phyloP scores from a whole-genome alignment of 2,329 filamentous ascomycete genomes.

The Sodiomyces alkalinus region DNA sequence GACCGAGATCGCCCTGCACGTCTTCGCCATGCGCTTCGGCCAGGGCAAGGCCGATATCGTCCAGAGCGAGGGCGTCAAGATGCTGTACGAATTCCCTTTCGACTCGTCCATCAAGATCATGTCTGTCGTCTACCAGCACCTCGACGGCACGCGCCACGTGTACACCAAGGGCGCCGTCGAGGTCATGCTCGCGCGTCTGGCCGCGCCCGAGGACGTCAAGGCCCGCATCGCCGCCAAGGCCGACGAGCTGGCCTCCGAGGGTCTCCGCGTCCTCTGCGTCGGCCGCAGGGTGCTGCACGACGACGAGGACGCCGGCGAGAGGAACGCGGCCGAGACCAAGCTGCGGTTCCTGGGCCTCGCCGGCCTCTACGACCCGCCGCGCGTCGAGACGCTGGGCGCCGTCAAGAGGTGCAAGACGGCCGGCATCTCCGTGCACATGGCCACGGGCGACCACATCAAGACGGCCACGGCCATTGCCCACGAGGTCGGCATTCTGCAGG shows the following conservation, averaged over 20 bases:
- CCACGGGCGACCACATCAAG: conserved; percentile 54
- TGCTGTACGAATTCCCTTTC: conserved; percentile 55
- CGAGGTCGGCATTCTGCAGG: conserved; percentile 45
- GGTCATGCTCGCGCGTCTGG: conserved; percentile 35
- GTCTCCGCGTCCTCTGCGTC: conserved; percentile 54
- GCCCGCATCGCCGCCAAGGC: conserved; percentile 30
- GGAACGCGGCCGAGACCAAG: conserved; percentile 36
- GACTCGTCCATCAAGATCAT: conserved; percentile 62
- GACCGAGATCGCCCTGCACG: conserved; percentile 60
- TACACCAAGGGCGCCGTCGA: conserved; percentile 46
- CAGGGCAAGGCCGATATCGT: conserved; percentile 28
- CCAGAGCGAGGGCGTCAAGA: conserved; percentile 21
- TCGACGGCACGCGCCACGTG: conserved; percentile 20
- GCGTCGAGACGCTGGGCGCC: conserved; percentile 47
- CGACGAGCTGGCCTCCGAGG: conserved; percentile 43
- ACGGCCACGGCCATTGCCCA: conserved; percentile 51
- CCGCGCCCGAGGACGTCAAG: conserved; percentile 30
- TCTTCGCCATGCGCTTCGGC: conserved; percentile 55
- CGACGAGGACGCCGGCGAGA: conserved; percentile 25
- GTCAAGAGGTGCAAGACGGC: conserved; percentile 43
- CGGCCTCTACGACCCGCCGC: conserved; percentile 58
- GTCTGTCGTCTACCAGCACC: conserved; percentile 47
- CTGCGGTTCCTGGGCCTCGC: conserved; percentile 55
- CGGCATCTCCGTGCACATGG: conserved; percentile 53
- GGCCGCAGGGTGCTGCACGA: conserved; percentile 33